These are phyloP conservation scores for Dactylellina leptospora DNA, from an alignment of 2,329 filamentous ascomycete species.

Conservation along the genomic window DNA sequence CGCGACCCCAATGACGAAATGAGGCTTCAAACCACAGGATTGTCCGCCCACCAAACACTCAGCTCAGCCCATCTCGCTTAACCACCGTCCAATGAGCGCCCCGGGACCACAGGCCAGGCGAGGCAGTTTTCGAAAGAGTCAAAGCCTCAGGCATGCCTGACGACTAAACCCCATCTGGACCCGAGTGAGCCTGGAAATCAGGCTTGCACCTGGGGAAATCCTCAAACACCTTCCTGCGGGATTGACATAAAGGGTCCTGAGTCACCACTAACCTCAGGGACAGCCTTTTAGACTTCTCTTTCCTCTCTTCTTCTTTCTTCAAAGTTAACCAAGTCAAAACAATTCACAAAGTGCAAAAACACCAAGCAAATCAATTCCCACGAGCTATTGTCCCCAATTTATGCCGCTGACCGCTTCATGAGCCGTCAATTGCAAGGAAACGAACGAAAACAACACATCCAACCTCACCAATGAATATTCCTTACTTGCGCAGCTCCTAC, in stretches of 20 bases:
- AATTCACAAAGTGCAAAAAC: slow-evolving; percentile 18
- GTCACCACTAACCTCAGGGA: slow-evolving; percentile 22
- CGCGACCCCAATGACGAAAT: too few relatives aligned
- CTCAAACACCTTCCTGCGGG: not conserved
- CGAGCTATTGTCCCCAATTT: not conserved
- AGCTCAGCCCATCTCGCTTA: slow-evolving; percentile 27
- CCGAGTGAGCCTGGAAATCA: slow-evolving; percentile 35
- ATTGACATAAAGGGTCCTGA: slow-evolving; percentile 34
- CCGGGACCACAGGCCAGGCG: not conserved
- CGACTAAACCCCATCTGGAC: slow-evolving; percentile 10
- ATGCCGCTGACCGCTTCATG: not conserved
- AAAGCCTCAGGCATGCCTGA: slow-evolving; percentile 51
- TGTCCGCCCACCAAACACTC: not conserved
- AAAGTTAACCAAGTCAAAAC: not conserved
- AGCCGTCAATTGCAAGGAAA: not conserved
- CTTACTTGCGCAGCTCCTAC: not conserved
- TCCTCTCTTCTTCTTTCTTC: not conserved
- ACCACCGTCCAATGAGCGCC: slow-evolving; percentile 12
- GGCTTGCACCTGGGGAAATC: slow-evolving; percentile 32
- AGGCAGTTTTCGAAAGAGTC: slow-evolving; percentile 36
- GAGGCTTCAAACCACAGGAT: not conserved
- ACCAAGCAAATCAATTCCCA: not conserved
- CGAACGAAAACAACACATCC: not conserved
- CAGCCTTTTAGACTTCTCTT: slow-evolving; percentile 9
- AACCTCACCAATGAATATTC: slow-evolving; percentile 4